Evolutionary conservation across 2,329 filamentous ascomycete genomes (phyloP), one percentile per base, ranked within the genome.

Genomic region (Phaeophleospora eucalypticola): DNA sequence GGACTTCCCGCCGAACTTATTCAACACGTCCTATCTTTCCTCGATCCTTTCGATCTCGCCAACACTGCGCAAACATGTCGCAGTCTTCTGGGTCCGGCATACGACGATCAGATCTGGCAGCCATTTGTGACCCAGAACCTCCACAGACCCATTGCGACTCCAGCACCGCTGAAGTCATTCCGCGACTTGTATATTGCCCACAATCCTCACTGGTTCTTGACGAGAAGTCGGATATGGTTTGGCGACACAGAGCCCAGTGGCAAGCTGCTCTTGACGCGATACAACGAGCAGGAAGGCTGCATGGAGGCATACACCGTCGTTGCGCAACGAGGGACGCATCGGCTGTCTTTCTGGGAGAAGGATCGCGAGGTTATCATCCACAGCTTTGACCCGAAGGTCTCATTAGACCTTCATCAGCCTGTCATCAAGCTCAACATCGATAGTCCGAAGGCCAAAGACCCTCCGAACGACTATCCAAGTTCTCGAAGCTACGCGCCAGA

Each of bases 161-260:
- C 83, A 0, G 75, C 74, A 4, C 83, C 84, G 4, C 83, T 78
- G 59, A 57, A 69, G 2, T 82, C 75, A 18, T 95, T 83, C 67
- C 80, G 80, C 47, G 77, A 85, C 19, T 78, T 95, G 2, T 95
- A 86, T 64, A 71, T 77, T 35, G 76, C 82, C 16, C 86, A 93
- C 63, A 79, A 93, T 53, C 84, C 85, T 0, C 81, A 84, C 58
- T 96, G 90, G 90, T 95, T 95, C 60, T 73, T 96, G 1, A 76
- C 87, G 0, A 81, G 79, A 42, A 75, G 87, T 63, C 90, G 87
- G 66, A 73, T 96, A 53, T 96, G 90, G 90, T 91, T 95, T 61
- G 80, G 82, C 49, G 88, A 95, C 65, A 77, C 74, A 2, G 78
- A 83, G 21, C 76, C 88, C 39, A 83, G 79, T 1, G 90, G 90